phyloP scores from a whole-genome alignment of 768 basidiomycete genomes.

The Lentinula detonsa region DNA sequence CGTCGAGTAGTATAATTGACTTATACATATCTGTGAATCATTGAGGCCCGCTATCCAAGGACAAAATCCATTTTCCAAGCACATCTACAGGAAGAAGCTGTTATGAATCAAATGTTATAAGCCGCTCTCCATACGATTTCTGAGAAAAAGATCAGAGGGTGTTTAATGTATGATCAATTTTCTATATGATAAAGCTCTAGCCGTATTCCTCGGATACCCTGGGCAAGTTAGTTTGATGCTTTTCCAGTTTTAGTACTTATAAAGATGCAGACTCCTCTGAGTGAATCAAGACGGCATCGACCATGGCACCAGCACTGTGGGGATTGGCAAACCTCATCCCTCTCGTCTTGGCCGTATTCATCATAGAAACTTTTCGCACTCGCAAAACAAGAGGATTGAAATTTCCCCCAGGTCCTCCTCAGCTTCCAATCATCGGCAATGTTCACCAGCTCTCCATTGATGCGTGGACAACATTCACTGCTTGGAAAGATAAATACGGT shows the following conservation, averaged over 20 bases:
- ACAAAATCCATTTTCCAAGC: not conserved
- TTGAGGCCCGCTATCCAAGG: not conserved
- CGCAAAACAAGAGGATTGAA: not conserved
- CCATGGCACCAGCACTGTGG: not conserved
- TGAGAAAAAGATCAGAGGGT: too few relatives aligned
- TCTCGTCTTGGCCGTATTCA: not conserved
- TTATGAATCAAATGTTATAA: too few relatives aligned
- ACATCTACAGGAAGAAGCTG: too few relatives aligned
- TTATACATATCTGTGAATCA: too few relatives aligned
- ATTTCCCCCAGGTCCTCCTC: slow-evolving; percentile 17
- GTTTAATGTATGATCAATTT: too few relatives aligned
- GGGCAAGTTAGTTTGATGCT: too few relatives aligned
- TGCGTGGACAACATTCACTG: slow-evolving; percentile 11
- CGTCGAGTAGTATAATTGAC: too few relatives aligned
- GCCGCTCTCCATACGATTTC: too few relatives aligned
- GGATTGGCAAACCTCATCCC: not conserved
- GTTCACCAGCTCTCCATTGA: slow-evolving; percentile 13
- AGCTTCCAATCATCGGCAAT: slow-evolving; percentile 18
- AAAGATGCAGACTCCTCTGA: too few relatives aligned
- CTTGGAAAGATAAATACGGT: slow-evolving; percentile 16
- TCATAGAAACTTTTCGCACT: not conserved
- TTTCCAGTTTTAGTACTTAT: too few relatives aligned
- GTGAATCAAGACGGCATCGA: not conserved
- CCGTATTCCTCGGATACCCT: too few relatives aligned
- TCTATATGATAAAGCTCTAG: too few relatives aligned